Evolutionary conservation across 2,329 filamentous ascomycete species (phyloP).

Genomic region (Aspergillus amoenus): DNA sequence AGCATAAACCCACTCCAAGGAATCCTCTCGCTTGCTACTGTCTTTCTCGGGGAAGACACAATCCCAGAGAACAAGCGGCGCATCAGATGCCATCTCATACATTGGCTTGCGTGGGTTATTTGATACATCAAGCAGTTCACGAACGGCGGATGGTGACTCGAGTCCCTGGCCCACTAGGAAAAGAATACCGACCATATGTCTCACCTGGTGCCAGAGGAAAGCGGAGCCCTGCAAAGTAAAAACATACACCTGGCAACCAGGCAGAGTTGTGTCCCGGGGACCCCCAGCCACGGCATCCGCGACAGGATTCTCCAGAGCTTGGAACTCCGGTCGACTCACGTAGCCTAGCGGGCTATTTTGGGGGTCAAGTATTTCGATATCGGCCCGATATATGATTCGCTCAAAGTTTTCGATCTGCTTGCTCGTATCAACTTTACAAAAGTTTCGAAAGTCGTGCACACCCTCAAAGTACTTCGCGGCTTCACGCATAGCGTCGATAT

Average conservation of each 20-base stretch:
- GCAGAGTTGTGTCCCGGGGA: conserved; percentile 30
- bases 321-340: conserved; percentile 50
- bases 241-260: conserved; percentile 69
- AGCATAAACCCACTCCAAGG: conserved; percentile 74
- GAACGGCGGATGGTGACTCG: conserved; percentile 71
- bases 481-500: conserved; percentile 81
- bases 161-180: conserved; percentile 89
- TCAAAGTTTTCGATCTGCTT: conserved; percentile 87
- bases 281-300: conserved; percentile 17
- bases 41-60: conserved; percentile 73
- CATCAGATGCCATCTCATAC: conserved; percentile 89
- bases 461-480: conserved; percentile 81
- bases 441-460: conserved; percentile 90
- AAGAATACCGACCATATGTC: conserved; percentile 88
- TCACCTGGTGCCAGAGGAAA: conserved; percentile 97
- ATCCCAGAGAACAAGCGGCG: conserved; percentile 92
- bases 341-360: conserved; percentile 57
- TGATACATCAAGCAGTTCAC: conserved; percentile 70
- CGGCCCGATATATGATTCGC: conserved; percentile 74
- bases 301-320: conserved; percentile 28
- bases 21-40: conserved; percentile 54
- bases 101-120: conserved; percentile 73
- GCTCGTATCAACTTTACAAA: conserved; percentile 87
- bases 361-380: conserved; percentile 68
- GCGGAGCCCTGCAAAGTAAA: conserved; percentile 88